Evolutionary conservation across 371 early-diverging fungal species (phyloP).

Genomic region (Circinella minor): DNA sequence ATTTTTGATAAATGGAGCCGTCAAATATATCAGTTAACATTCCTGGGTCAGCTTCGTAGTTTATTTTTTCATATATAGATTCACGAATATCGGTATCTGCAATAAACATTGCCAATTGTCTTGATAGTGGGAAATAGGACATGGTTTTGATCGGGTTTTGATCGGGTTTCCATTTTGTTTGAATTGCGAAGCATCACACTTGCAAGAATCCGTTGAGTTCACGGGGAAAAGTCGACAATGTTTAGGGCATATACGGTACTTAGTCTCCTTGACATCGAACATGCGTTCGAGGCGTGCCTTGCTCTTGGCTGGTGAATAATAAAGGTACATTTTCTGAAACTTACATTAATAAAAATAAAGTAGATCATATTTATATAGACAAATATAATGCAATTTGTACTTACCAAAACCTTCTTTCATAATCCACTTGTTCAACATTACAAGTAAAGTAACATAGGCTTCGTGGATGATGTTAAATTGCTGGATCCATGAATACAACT

Average conservation of each 20-base stretch:
- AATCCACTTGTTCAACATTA: slow-evolving; percentile 1
- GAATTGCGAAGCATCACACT: too few species aligned
- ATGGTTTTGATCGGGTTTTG: too few species aligned
- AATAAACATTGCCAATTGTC: too few species aligned
- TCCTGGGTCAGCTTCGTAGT: too few species aligned
- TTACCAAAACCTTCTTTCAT: neutral
- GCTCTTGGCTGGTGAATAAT: neutral
- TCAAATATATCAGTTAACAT: too few species aligned
- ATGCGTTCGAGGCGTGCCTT: neutral
- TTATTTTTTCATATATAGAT: too few species aligned
- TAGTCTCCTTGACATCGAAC: neutral
- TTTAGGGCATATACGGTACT: slow-evolving; percentile 1
- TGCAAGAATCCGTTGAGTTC: too few species aligned
- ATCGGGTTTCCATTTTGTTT: too few species aligned
- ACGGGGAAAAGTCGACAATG: too few species aligned
- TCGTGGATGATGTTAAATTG: neutral
- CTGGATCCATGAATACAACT: neutral
- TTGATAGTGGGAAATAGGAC: too few species aligned
- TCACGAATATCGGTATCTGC: too few species aligned
- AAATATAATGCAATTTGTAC: neutral
- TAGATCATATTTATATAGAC: neutral
- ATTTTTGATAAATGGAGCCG: neutral
- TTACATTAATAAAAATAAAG: neutral
- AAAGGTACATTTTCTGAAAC: neutral
- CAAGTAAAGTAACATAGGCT: neutral